Percentiles rank a stretch among this genome's conserved stretches.
Evolutionary conservation across 306 rosid genomes (phyloP).

Genomic region (Inga oerstediana): DNA sequence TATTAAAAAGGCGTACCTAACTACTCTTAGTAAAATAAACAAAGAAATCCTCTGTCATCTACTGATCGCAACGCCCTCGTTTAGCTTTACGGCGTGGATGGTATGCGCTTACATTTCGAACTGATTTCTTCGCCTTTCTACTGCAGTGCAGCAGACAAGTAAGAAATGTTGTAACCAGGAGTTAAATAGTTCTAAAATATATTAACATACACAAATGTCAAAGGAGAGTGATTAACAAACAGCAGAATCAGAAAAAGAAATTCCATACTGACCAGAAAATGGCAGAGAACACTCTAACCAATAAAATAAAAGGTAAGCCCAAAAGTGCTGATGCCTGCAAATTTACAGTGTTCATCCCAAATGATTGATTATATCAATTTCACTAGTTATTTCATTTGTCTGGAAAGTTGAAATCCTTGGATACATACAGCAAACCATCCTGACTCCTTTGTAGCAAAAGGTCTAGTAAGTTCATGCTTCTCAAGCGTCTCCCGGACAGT

Average conservation of each 20-base stretch:
- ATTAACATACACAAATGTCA: background rate
- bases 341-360: slow-evolving; percentile 29
- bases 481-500: slow-evolving; percentile 66
- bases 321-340: slow-evolving; percentile 94
- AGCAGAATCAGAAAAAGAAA: slow-evolving; percentile 10
- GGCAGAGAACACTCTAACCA: slow-evolving; percentile 68
- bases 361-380: background rate
- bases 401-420: slow-evolving; percentile 17
- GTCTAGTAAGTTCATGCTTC: slow-evolving; percentile 73
- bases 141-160: slow-evolving; percentile 50
- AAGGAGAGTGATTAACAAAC: slow-evolving; percentile 14
- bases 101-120: slow-evolving; percentile 47
- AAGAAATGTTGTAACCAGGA: background rate
- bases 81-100: slow-evolving; percentile 78
- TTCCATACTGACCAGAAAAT: slow-evolving; percentile 65
- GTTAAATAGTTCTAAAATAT: background rate
- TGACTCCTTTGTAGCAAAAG: slow-evolving; percentile 88
- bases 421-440: slow-evolving; percentile 94
- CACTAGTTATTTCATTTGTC: background rate
- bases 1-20: slow-evolving; percentile 44
- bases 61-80: slow-evolving; percentile 75
- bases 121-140: slow-evolving; percentile 63
- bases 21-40: slow-evolving; percentile 32
- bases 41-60: slow-evolving; percentile 36
- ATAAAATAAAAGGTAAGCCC: slow-evolving; percentile 76